Conservation (phyloP, 2,329 filamentous ascomycete genomes). For the Aspergillus novoparasiticus region DNA sequence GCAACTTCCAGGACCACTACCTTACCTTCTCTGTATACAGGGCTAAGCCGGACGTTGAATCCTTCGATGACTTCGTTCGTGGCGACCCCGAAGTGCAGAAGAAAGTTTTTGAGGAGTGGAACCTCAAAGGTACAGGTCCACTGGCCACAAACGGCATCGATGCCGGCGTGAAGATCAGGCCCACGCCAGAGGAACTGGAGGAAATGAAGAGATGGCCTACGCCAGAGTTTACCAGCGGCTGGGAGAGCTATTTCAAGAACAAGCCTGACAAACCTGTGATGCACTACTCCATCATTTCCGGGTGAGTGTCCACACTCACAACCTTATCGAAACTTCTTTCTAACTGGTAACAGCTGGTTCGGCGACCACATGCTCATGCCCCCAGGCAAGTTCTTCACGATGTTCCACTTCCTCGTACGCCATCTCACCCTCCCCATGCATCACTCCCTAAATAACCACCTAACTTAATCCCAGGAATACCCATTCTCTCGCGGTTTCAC, state of each 20-base stretch:
- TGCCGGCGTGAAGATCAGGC: slow-evolving; percentile 76
- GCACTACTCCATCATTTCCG: slow-evolving; percentile 78
- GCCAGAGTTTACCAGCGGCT: slow-evolving; percentile 68
- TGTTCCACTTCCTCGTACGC: slow-evolving; percentile 72
- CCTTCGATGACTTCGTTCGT: slow-evolving; percentile 77
- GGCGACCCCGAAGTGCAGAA: slow-evolving; percentile 74
- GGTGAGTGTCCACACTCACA: slow-evolving; percentile 35
- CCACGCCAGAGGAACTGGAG: slow-evolving; percentile 67
- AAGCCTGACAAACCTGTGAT: slow-evolving; percentile 86
- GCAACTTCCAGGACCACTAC: slow-evolving; percentile 78
- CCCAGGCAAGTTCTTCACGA: slow-evolving; percentile 77
- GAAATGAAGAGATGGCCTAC: slow-evolving; percentile 74
- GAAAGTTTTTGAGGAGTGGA: slow-evolving; percentile 75
- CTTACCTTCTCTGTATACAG: slow-evolving; percentile 71
- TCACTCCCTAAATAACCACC: neutral
- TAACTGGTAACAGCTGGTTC: slow-evolving; percentile 37
- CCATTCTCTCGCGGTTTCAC: slow-evolving; percentile 73
- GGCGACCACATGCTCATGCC: slow-evolving; percentile 63
- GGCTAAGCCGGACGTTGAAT: slow-evolving; percentile 74
- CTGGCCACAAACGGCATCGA: slow-evolving; percentile 79
- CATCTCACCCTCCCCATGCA: neutral
- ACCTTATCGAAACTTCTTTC: neutral
- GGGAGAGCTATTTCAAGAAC: slow-evolving; percentile 81
- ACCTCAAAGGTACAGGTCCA: slow-evolving; percentile 75
- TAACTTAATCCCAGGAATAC: slow-evolving; percentile 54